Evolutionary conservation across 805 yeast species (phyloP).

Genomic region (Naumovozyma castellii): DNA sequence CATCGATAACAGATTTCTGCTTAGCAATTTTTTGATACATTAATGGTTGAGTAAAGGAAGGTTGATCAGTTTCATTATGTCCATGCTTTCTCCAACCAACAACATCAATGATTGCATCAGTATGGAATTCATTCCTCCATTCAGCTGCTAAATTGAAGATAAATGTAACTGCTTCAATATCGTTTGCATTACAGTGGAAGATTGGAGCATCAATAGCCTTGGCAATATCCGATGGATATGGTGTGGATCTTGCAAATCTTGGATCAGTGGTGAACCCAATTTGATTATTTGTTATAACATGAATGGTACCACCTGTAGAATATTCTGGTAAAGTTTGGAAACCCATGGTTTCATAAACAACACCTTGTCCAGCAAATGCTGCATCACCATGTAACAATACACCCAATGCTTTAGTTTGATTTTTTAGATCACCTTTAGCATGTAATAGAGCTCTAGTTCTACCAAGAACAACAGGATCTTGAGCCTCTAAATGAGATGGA

Average conservation of each 20-base stretch:
- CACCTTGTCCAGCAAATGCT: constrained; percentile 98
- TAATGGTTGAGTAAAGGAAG: constrained; percentile 94
- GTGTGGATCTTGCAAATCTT: constrained; percentile 91
- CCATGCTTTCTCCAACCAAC: constrained; percentile 98
- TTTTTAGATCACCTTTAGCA: constrained; percentile 77
- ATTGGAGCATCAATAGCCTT: constrained; percentile 95
- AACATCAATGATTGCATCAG: constrained; percentile 92
- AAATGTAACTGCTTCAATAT: constrained; percentile 85
- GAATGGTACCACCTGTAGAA: constrained; percentile 97
- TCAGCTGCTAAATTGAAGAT: constrained; percentile 95
- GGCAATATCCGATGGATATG: constrained; percentile 96
- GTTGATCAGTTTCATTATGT: constrained; percentile 99
- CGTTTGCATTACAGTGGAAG: constrained; percentile 98
- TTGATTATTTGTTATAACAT: constrained; percentile 93
- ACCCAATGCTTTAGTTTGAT: constrained; percentile 78
- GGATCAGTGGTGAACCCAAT: constrained; percentile 99
- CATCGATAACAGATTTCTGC: constrained; percentile 81
- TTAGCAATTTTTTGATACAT: constrained; percentile 89
- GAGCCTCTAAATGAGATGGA: constrained; percentile 98
- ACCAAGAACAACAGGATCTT: constrained; percentile 97
- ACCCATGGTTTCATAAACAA: constrained; percentile 97
- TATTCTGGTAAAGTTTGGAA: constrained; percentile 86
- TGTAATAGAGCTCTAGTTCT: constrained; percentile 94
- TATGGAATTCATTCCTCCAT: constrained; percentile 94
- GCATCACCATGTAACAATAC: constrained; percentile 98